Evolutionary conservation across 192 early-diverging fungal species (phyloP), one percentile per base, ranked within the genome.

Genomic region (Linnemannia exigua): DNA sequence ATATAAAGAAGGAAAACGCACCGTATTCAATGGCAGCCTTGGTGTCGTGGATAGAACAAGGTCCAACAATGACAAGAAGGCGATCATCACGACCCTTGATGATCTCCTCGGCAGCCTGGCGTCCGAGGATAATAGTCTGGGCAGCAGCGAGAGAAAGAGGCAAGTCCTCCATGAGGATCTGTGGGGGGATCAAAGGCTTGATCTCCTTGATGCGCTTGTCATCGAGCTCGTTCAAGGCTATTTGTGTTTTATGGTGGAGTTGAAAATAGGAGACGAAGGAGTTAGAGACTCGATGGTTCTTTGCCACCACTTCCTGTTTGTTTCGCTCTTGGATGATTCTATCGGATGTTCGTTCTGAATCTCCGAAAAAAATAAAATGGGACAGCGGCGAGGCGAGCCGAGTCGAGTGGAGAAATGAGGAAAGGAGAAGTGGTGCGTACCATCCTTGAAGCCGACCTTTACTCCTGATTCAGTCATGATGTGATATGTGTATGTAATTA

Each of bases 211-310:
- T 98, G 67, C 96, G 91, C 80, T 95, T 95, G 83, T 98, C 97
- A 87, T 98, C 97, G 72, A 97, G 94, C 88, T 98, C 97, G 84
- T 98, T 98, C 28, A 98, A 91, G 19, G 96, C 95, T 92, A 46
- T 72, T 5, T 47, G 44, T 28, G 5, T 16, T 28, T 31, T 46
- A 67, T 41, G 48, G 25, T 15, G 36, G n/a, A 11, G 12, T 15
- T 2, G 25, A n/a, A n/a, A 44, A 8, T 17, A 19, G 33, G 71
- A 48, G 28, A n/a, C 12, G 19, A 37, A 52, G 25, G 66, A 48
- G n/a, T 31, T 3, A 58, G 35, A 50, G 67, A 28, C 7, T 33
- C 14, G 41, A 33, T 74, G 38, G 14, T 48, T 31, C 46, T 74
- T 74, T 37, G 72, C 50, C 35, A 36, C 22, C 17, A 58, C 35